These are phyloP conservation scores for Phlebopus sp. DNA, from an alignment of 1,284 basidiomycete genomes.

Conservation along the genomic window DNA sequence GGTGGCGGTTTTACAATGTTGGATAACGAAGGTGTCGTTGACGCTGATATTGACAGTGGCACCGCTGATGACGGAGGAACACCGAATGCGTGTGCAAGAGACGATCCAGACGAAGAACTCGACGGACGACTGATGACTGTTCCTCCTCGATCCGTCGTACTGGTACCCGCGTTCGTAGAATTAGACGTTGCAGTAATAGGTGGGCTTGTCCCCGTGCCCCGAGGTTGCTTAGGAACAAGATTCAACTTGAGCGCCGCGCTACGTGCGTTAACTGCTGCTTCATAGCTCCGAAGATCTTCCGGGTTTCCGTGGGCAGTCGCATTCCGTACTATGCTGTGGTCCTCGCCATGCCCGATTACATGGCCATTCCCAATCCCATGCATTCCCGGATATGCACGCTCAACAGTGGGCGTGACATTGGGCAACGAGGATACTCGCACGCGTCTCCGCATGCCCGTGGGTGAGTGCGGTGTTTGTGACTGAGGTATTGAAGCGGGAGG, in stretches of 20 bases:
- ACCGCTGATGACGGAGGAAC: conserved; percentile 3
- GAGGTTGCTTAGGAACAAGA: conserved; percentile 28
- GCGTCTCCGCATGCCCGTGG: conserved; percentile 36
- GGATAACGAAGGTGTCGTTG: not conserved
- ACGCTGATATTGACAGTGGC: not conserved
- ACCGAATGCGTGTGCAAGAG: conserved; percentile 38
- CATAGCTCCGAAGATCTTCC: conserved; percentile 69
- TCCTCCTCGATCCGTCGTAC: conserved; percentile 9
- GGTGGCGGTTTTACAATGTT: conserved; percentile 26
- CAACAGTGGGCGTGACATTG: conserved; percentile 57
- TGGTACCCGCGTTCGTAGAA: not conserved
- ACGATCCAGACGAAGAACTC: conserved; percentile 34
- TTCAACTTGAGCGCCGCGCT: conserved; percentile 51
- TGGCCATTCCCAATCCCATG: conserved; percentile 18
- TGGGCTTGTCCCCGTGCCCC: conserved; percentile 16
- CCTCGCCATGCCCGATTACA: conserved; percentile 3
- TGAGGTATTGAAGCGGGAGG: conserved; percentile 2
- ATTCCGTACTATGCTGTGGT: conserved; percentile 22
- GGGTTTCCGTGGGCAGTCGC: conserved; percentile 40
- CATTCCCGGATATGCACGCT: conserved; percentile 19
- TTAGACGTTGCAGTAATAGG: not conserved
- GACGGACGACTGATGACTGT: conserved; percentile 32
- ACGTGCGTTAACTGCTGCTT: conserved; percentile 69
- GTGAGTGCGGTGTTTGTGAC: conserved; percentile 27
- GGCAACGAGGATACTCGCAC: conserved; percentile 63